Conservation (phyloP, 2,329 filamentous ascomycete genomes). For the Penicillium paneum region DNA sequence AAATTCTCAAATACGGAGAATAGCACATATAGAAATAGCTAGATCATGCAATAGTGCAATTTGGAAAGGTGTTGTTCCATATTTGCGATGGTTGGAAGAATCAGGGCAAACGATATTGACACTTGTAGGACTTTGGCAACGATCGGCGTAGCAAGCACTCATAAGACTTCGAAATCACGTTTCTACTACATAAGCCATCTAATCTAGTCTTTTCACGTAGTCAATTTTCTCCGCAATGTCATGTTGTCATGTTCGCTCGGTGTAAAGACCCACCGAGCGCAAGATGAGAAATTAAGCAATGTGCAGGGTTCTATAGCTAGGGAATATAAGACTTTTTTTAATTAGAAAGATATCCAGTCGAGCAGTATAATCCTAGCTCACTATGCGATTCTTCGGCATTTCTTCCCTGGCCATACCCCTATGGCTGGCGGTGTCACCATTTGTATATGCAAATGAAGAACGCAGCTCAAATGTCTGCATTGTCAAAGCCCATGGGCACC, state of each 20-base stretch:
- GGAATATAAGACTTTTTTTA: background rate
- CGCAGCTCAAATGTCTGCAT: conserved; percentile 33
- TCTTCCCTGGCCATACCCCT: background rate
- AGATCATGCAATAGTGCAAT: background rate
- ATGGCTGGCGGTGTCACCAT: conserved; percentile 5
- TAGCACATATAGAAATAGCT: background rate
- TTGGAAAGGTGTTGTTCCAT: background rate
- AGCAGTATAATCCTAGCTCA: background rate
- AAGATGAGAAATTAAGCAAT: background rate
- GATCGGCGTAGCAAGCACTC: conserved; percentile 16
- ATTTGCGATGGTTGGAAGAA: conserved; percentile 17
- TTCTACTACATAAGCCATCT: background rate
- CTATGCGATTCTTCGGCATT: background rate
- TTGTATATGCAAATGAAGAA: conserved; percentile 6
- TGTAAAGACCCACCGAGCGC: conserved; percentile 7
- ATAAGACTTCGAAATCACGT: background rate
- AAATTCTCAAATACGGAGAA: too few species aligned
- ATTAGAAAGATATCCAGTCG: background rate
- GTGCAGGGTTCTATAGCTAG: background rate
- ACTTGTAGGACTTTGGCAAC: conserved; percentile 3
- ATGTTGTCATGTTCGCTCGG: background rate
- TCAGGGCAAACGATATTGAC: background rate
- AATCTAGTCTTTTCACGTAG: conserved; percentile 6
- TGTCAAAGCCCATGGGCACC: conserved; percentile 39
- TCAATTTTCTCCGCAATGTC: conserved; percentile 3